phyloP scores from a whole-genome alignment of 805 yeast species.

The Pichia nanzhaoensis region DNA sequence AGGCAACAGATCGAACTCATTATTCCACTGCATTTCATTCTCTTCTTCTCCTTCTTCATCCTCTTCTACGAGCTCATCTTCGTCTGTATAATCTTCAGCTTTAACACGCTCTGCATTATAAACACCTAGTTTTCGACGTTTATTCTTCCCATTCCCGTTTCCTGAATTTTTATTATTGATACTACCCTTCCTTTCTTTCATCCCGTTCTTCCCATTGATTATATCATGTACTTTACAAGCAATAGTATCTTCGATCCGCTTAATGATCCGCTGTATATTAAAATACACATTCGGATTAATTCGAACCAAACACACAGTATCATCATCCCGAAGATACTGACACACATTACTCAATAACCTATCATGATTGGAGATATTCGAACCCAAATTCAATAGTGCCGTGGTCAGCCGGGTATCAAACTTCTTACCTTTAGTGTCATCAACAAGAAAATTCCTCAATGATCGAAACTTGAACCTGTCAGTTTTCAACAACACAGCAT shows the following conservation, averaged over 20 bases:
- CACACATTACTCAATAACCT: conserved; percentile 28
- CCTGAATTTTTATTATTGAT: neutral
- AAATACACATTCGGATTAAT: conserved; percentile 14
- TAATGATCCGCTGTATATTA: conserved; percentile 12
- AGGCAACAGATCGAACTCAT: conserved; percentile 11
- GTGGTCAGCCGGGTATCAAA: conserved; percentile 29
- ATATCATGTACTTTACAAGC: conserved; percentile 4
- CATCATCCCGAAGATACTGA: conserved; percentile 16
- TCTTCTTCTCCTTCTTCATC: conserved; percentile 15
- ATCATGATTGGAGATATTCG: conserved; percentile 37
- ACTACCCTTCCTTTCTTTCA: neutral
- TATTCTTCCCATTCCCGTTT: neutral
- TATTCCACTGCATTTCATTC: neutral
- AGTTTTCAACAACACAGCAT: conserved; percentile 26
- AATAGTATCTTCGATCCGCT: conserved; percentile 13
- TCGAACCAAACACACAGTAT: conserved; percentile 12
- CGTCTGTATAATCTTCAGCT: conserved; percentile 6
- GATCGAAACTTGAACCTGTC: conserved; percentile 32
- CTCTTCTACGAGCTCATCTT: conserved; percentile 11
- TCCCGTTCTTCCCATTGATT: neutral
- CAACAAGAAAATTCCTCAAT: conserved; percentile 22
- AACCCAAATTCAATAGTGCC: conserved; percentile 35
- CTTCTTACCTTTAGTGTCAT: conserved; percentile 9
- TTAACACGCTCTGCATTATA: neutral
- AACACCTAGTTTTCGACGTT: neutral